These are phyloP conservation scores for Aspergillus pseudoterreus DNA, from an alignment of 2,329 filamentous ascomycete genomes.

Conservation along the genomic window DNA sequence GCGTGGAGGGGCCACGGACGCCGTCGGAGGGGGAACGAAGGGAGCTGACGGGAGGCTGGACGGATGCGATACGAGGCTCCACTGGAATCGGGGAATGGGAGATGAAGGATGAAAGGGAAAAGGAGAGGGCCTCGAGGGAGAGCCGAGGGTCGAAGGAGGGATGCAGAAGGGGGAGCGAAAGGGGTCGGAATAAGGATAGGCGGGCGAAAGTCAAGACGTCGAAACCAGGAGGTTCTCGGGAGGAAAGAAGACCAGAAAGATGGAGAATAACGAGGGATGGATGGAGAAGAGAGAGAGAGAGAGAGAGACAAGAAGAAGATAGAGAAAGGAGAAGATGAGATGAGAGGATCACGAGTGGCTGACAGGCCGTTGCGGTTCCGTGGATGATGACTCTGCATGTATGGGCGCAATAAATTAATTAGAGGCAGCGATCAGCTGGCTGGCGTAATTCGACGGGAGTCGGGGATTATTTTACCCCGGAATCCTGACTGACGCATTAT, in stretches of 20 bases:
- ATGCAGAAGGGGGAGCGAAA: constrained; percentile 2
- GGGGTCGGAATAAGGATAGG: neutral
- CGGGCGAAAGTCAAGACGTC: neutral
- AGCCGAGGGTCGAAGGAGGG: constrained; percentile 7
- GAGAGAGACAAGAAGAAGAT: constrained; percentile 3
- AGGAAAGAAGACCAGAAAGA: neutral
- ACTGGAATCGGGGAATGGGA: constrained; percentile 3
- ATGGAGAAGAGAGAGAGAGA: constrained; percentile 1
- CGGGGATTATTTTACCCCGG: too few species aligned
- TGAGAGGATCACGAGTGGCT: neutral
- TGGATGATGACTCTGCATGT: neutral
- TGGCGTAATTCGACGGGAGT: too few species aligned
- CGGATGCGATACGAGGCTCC: neutral
- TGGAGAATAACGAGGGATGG: neutral
- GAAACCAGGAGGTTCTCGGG: neutral
- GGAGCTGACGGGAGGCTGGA: neutral
- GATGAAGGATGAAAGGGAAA: constrained; percentile 3
- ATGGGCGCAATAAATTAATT: too few species aligned
- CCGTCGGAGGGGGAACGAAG: neutral
- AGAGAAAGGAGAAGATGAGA: constrained; percentile 3
- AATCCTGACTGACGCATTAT: too few species aligned
- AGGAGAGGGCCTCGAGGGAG: neutral
- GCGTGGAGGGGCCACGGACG: constrained; percentile 12
- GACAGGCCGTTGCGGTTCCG: neutral
- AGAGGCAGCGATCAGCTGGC: too few species aligned